phyloP scores from a whole-genome alignment of 2,329 filamentous ascomycete genomes.

The Geosmithia morbida region DNA sequence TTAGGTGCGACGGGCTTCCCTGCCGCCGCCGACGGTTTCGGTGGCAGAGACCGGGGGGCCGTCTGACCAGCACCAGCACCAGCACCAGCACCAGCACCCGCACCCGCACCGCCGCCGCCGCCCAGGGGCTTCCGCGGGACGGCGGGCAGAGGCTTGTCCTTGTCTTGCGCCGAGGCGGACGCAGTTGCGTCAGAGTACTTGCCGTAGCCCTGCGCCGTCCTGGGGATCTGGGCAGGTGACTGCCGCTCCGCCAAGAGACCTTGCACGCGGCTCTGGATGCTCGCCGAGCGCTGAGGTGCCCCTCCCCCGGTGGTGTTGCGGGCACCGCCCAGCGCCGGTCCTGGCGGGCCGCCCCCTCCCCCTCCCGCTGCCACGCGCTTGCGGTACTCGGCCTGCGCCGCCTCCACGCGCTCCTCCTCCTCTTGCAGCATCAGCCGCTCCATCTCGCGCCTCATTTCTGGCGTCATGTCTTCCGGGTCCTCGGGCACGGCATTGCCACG shows the following conservation, averaged over 20 bases:
- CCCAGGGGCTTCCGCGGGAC: constrained; percentile 35
- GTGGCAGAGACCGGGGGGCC: constrained; percentile 9
- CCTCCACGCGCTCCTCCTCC: constrained; percentile 81
- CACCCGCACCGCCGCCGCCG: constrained; percentile 1
- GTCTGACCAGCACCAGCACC: too few species aligned
- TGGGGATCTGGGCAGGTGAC: constrained; percentile 33
- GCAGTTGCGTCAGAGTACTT: constrained; percentile 57
- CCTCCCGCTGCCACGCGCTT: constrained; percentile 49
- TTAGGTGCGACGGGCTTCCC: constrained; percentile 39
- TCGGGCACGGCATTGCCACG: constrained; percentile 46
- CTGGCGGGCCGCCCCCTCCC: constrained; percentile 21
- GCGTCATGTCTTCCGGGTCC: constrained; percentile 56
- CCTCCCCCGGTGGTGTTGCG: too few species aligned
- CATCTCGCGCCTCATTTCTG: constrained; percentile 80
- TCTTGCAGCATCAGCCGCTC: constrained; percentile 70
- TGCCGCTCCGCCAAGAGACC: constrained; percentile 67
- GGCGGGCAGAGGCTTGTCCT: constrained; percentile 22
- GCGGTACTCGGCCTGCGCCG: constrained; percentile 78
- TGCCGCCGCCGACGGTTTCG: constrained; percentile 9
- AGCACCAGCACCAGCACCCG: too few species aligned
- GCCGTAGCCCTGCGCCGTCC: constrained; percentile 80
- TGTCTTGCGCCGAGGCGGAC: constrained; percentile 16
- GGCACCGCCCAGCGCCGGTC: too few species aligned
- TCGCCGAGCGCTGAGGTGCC: constrained; percentile 47
- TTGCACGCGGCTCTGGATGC: constrained; percentile 85